Conservation (phyloP, 495 filamentous ascomycete species). For the Astrothelium subdiscretum region DNA sequence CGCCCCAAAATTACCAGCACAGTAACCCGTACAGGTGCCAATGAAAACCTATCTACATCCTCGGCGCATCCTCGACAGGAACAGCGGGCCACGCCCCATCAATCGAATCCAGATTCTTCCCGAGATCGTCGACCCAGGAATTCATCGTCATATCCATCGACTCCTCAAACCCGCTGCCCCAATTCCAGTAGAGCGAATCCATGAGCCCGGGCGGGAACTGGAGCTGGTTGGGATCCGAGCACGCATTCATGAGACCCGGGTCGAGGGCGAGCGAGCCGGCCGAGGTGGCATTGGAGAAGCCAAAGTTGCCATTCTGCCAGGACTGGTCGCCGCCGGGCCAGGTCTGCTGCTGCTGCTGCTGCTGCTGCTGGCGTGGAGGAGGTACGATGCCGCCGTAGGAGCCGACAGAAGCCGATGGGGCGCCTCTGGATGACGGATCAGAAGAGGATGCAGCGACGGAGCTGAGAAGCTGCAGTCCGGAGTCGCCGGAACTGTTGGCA, state of each 20-base stretch:
- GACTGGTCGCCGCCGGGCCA: not conserved
- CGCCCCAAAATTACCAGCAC: too few species aligned
- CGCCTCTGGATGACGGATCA: not conserved
- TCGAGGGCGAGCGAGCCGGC: not conserved
- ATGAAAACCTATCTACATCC: too few species aligned
- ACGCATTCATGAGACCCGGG: not conserved
- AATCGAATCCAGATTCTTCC: not conserved
- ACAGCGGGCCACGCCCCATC: not conserved
- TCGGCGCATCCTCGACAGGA: not conserved
- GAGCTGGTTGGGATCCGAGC: not conserved
- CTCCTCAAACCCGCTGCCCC: conserved; percentile 21
- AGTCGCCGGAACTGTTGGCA: not conserved
- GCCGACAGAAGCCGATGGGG: not conserved
- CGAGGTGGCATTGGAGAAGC: not conserved
- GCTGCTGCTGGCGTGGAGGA: not conserved
- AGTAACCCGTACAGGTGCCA: too few species aligned
- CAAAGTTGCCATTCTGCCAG: not conserved
- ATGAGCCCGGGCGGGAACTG: not conserved
- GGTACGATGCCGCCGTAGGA: not conserved
- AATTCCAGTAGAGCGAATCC: conserved; percentile 2
- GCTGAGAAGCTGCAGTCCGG: conserved; percentile 11
- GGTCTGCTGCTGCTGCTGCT: too few species aligned
- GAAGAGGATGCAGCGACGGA: conserved; percentile 10
- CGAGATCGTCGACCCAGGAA: not conserved
- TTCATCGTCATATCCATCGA: conserved; percentile 21